These are phyloP conservation scores for Parietaria judaica DNA, from an alignment of 306 rosid genomes.

Conservation along the genomic window DNA sequence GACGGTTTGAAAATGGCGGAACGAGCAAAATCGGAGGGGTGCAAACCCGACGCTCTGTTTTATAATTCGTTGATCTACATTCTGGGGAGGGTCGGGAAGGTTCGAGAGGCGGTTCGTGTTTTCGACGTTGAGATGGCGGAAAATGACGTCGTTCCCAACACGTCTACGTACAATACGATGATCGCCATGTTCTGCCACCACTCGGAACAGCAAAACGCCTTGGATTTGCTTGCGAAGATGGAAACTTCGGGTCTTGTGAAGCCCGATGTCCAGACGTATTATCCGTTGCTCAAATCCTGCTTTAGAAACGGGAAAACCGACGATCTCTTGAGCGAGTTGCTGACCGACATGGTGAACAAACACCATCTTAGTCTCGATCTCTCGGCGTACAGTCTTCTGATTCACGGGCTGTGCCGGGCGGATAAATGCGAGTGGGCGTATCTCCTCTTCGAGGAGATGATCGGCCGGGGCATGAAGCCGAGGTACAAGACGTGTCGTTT, in stretches of 20 bases:
- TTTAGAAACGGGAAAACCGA: conserved; percentile 46
- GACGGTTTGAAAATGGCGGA: conserved; percentile 52
- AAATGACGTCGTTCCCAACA: conserved; percentile 40
- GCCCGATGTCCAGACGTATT: conserved; percentile 77
- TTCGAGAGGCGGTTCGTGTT: conserved; percentile 40
- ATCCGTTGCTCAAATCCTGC: conserved; percentile 73
- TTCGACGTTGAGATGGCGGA: conserved; percentile 56
- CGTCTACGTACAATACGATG: conserved; percentile 74
- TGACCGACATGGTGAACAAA: conserved; percentile 57
- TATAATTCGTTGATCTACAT: conserved; percentile 63
- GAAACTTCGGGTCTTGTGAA: conserved; percentile 51
- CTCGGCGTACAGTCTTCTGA: conserved; percentile 58
- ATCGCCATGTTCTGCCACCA: conserved; percentile 64
- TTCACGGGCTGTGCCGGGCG: conserved; percentile 77
- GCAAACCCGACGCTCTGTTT: conserved; percentile 55
- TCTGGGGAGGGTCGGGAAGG: conserved; percentile 58
- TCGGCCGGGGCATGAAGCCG: conserved; percentile 55
- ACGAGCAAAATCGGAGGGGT: conserved; percentile 53
- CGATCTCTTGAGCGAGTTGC: conserved; percentile 32
- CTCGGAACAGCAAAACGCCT: conserved; percentile 47
- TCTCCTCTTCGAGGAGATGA: conserved; percentile 64
- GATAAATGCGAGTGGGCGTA: conserved; percentile 60
- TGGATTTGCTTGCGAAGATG: conserved; percentile 42
- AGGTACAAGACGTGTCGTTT: conserved; percentile 61
- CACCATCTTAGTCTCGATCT: conserved; percentile 71